Percentiles rank a stretch among this genome's conserved stretches.
Conservation (phyloP, 31 red algal species). For the Bonnemaisonia californica region DNA sequence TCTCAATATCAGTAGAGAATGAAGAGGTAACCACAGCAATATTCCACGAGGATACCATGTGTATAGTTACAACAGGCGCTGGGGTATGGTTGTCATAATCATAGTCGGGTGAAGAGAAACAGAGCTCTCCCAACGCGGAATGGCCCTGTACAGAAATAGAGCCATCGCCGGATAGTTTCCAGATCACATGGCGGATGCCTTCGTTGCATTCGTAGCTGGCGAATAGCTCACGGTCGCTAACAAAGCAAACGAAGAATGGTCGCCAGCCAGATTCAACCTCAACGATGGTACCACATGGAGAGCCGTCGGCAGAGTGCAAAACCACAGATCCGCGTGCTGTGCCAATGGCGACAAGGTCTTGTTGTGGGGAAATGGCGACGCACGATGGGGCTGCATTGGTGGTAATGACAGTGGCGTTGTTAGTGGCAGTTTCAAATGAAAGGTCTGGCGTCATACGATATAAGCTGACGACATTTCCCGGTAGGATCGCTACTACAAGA, state of each 20-base stretch:
- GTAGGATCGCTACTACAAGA: not conserved
- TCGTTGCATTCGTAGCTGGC: constrained; percentile 36
- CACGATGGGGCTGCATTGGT: constrained; percentile 17
- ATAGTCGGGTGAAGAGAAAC: constrained; percentile 19
- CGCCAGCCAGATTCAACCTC: constrained; percentile 70
- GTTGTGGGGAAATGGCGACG: constrained; percentile 32
- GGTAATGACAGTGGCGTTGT: constrained; percentile 6
- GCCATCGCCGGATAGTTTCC: constrained; percentile 25
- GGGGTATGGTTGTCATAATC: constrained; percentile 17
- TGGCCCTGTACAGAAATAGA: not conserved
- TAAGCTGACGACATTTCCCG: not conserved
- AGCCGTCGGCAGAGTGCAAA: not conserved
- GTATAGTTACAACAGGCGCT: constrained; percentile 34
- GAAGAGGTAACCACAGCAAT: constrained; percentile 62
- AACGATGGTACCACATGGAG: constrained; percentile 6
- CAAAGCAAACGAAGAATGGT: constrained; percentile 46
- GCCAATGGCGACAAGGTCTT: constrained; percentile 48
- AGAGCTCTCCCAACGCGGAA: constrained; percentile 44
- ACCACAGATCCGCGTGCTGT: constrained; percentile 43
- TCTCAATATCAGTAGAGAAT: constrained; percentile 60
- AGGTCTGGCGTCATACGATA: not conserved
- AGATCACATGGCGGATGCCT: constrained; percentile 32
- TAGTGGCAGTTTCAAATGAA: not conserved
- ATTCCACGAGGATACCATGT: constrained; percentile 41
- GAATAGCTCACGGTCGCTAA: constrained; percentile 28